Conservation (phyloP, 1,139 yeast species). For the Zygotorulaspora mrakii region DNA sequence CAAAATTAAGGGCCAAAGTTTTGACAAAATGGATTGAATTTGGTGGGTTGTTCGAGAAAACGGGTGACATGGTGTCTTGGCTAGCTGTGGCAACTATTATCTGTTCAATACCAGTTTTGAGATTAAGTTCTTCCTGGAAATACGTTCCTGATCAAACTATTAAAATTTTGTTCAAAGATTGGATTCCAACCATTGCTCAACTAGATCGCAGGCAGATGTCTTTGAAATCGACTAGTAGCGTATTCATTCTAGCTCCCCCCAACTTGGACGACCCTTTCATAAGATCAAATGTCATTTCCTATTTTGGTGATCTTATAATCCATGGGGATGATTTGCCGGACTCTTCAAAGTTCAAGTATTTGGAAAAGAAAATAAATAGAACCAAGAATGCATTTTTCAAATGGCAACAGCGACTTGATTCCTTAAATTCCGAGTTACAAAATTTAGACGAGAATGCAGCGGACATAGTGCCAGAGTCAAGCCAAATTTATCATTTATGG, state of each 20-base stretch:
- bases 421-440: constrained; percentile 5
- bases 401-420: constrained; percentile 52
- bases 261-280: constrained; percentile 78
- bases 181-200: constrained; percentile 94
- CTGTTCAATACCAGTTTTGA: constrained; percentile 76
- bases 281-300: constrained; percentile 78
- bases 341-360: constrained; percentile 43
- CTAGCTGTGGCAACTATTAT: constrained; percentile 80
- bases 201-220: constrained; percentile 70
- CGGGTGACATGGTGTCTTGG: constrained; percentile 96
- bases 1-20: constrained; percentile 55
- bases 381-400: constrained; percentile 71
- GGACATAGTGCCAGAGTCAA: constrained; percentile 12
- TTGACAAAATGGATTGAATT: constrained; percentile 82
- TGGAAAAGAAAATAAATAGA: constrained; percentile 64
- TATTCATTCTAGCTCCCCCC: constrained; percentile 60
- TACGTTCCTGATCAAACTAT: constrained; percentile 59
- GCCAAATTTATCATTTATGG: constrained; percentile 31
- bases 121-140: constrained; percentile 76
- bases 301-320: constrained; percentile 72
- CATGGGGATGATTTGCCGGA: constrained; percentile 32
- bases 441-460: constrained; percentile 1
- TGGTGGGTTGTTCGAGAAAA: constrained; percentile 70
- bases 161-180: constrained; percentile 67
- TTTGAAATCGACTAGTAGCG: constrained; percentile 46